These are phyloP conservation scores for Rhizopogon rudus DNA, from an alignment of 768 basidiomycete species.

Conservation along the genomic window DNA sequence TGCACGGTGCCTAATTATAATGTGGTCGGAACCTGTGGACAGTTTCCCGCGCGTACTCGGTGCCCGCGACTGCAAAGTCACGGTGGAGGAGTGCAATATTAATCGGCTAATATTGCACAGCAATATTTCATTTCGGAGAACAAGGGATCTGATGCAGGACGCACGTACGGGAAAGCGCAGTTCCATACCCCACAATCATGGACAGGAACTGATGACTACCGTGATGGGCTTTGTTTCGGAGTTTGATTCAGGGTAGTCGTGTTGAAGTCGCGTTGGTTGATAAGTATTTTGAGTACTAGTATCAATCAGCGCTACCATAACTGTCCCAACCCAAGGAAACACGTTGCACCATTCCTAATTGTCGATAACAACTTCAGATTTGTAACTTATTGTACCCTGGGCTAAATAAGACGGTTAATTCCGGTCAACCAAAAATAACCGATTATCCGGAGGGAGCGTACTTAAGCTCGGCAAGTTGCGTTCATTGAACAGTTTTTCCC, in stretches of 20 bases:
- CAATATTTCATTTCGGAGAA: background rate
- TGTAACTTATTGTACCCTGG: no score
- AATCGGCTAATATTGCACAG: no score
- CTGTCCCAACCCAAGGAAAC: background rate
- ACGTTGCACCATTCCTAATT: background rate
- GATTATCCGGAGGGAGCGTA: constrained; percentile 1
- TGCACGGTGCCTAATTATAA: background rate
- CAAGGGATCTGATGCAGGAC: background rate
- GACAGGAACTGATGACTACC: background rate
- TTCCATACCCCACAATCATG: background rate
- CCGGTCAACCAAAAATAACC: constrained; percentile 8
- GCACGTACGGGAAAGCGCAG: no score
- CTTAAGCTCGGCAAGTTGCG: constrained; percentile 1
- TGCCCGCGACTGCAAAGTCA: background rate
- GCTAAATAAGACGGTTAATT: constrained; percentile 2
- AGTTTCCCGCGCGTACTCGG: no score
- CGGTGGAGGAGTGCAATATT: no score
- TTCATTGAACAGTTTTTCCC: background rate
- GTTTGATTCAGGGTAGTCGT: background rate
- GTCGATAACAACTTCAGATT: no score
- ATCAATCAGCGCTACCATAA: background rate
- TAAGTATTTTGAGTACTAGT: background rate
- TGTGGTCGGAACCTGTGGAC: background rate
- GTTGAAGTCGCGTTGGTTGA: background rate
- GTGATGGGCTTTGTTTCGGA: background rate